Evolutionary conservation across 306 rosid genomes (phyloP), one percentile per base, ranked within the genome.

Genomic region (Spatholobus suberectus): DNA sequence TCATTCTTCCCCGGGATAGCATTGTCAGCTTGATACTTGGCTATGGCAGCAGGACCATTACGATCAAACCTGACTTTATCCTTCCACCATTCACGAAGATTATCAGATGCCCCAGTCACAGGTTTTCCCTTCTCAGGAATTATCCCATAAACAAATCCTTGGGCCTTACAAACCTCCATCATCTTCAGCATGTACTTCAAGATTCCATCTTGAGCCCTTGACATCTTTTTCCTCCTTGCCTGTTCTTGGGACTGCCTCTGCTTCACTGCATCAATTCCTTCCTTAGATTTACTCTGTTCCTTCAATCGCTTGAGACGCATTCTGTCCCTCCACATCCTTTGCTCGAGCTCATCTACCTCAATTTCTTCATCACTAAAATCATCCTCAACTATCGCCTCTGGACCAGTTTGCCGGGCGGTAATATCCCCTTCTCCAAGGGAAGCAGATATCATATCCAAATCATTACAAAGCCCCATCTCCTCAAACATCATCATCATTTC

Each of bases 81-180:
- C 86, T 93, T 93, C 97, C 97, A 93, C 97, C 97, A 93, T 71
- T 89, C 93, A 0, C 96, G 94, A 8, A 93, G 96, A 86, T 91
- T 93, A 86, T 93, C 97, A 8, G 97, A 93, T 35, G 96, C 90
- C 8, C 97, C 97, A 0, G 90, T 90, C 27, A 93, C 94, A 0
- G 97, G 97, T 43, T 93, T 93, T 11, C 97, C 97, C 75, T 93
- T 93, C 70, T 93, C 96, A 0, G 97, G 97, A 43, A 91, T n/a
- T n/a, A n/a, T n/a, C n/a, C n/a, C n/a, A n/a, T n/a, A n/a, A n/a
- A n/a, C n/a, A n/a, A n/a, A n/a, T n/a, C n/a, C n/a, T n/a, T n/a
- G n/a, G n/a, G n/a, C n/a, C n/a, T n/a, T n/a, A n/a, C n/a, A n/a
- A n/a, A n/a, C n/a, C n/a, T n/a, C n/a, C n/a, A n/a, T n/a, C n/a